phyloP scores from a whole-genome alignment of 2,329 filamentous ascomycete genomes.

The Emericellopsis atlantica region DNA sequence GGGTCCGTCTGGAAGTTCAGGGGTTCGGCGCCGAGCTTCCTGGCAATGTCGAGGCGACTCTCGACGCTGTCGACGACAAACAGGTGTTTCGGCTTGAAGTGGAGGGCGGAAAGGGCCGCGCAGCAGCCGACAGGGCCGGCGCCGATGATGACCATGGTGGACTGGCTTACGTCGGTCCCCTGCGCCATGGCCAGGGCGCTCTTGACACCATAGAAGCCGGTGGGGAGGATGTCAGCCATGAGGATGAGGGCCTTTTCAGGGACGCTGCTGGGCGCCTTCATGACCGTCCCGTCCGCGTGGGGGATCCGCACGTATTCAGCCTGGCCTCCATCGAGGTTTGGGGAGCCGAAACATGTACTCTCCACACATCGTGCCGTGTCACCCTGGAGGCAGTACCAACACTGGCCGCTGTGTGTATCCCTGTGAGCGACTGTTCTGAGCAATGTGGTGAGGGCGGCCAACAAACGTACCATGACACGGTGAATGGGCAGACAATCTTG shows the following conservation, averaged over 20 bases:
- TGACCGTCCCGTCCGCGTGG: slow-evolving; percentile 37
- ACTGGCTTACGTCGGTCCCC: slow-evolving; percentile 21
- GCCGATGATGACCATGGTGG: slow-evolving; percentile 68
- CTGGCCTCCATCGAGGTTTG: slow-evolving; percentile 61
- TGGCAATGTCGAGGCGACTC: slow-evolving; percentile 61
- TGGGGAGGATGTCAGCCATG: slow-evolving; percentile 91
- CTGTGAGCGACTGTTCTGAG: not conserved
- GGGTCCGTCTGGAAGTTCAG: slow-evolving; percentile 63
- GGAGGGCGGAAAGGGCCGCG: slow-evolving; percentile 64
- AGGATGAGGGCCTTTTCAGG: slow-evolving; percentile 63
- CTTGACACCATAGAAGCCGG: slow-evolving; percentile 69
- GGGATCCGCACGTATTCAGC: slow-evolving; percentile 77
- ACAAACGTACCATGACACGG: slow-evolving; percentile 53
- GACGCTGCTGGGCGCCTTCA: slow-evolving; percentile 32
- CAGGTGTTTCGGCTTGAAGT: slow-evolving; percentile 51
- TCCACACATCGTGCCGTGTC: slow-evolving; percentile 68
- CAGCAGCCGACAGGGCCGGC: slow-evolving; percentile 82
- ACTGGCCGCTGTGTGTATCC: slow-evolving; percentile 29
- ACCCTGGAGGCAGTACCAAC: slow-evolving; percentile 74
- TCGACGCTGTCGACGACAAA: slow-evolving; percentile 72
- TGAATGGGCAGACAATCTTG: slow-evolving; percentile 73
- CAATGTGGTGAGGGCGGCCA: not conserved
- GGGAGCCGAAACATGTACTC: slow-evolving; percentile 56
- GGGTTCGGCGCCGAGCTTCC: slow-evolving; percentile 64
- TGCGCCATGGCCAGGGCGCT: slow-evolving; percentile 59